Percentiles rank a stretch among this genome's conserved stretches.
Conservation (phyloP, 1,284 basidiomycete genomes). For the Heterobasidion parviporum region DNA sequence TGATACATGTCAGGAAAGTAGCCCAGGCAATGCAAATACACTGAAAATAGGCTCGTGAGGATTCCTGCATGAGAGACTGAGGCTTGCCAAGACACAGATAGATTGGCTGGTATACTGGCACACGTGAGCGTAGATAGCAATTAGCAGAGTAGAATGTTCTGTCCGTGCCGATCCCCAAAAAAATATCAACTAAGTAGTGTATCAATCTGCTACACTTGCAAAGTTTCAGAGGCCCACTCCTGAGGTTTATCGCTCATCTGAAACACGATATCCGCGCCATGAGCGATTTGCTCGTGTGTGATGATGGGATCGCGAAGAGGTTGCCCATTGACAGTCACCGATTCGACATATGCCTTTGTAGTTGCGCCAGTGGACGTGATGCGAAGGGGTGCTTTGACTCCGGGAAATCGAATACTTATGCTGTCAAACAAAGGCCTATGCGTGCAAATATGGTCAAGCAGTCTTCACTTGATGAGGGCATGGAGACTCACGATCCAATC, state of each 20-base stretch:
- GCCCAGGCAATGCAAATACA: no score
- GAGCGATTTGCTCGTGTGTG: conserved; percentile 44
- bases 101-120: no score
- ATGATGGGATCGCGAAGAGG: conserved; percentile 37
- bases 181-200: no score
- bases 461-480: not conserved
- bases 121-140: no score
- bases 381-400: conserved; percentile 28
- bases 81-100: no score
- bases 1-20: no score
- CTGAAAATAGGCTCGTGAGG: no score
- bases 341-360: conserved; percentile 49
- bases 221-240: conserved; percentile 25
- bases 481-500: conserved; percentile 50
- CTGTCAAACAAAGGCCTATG: conserved; percentile 61
- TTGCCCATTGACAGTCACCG: conserved; percentile 45
- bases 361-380: conserved; percentile 49
- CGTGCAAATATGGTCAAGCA: not conserved
- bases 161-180: no score
- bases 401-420: conserved; percentile 48
- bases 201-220: not conserved
- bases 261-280: conserved; percentile 53
- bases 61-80: no score
- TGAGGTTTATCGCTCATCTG: conserved; percentile 52
- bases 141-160: no score